A percentile compares a stretch with the other conserved stretches of the same genome.
phyloP scores from a whole-genome alignment of 1,139 yeast species.

The Magnusiomyces suaveolens region DNA sequence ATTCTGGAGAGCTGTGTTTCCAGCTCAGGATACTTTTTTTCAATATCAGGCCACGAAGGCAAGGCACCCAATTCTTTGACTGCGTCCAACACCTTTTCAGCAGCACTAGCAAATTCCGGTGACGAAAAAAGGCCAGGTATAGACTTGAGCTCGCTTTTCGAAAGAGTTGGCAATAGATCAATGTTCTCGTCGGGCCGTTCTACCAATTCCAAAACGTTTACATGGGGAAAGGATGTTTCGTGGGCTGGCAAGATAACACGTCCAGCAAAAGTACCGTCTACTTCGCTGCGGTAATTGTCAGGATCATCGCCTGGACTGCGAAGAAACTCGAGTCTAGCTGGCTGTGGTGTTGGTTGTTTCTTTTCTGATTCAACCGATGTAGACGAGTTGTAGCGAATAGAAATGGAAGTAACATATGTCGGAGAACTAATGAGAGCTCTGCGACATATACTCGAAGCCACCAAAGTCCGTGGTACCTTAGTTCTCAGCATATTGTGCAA shows the following conservation, averaged over 20 bases:
- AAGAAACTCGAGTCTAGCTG: not conserved
- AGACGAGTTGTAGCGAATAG: too few relatives aligned
- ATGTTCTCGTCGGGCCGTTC: constrained; percentile 9
- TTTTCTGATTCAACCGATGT: not conserved
- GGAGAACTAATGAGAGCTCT: too few relatives aligned
- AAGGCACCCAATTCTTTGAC: constrained; percentile 5
- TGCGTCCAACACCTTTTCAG: constrained; percentile 6
- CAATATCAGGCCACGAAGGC: constrained; percentile 8
- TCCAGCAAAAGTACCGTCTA: constrained; percentile 14
- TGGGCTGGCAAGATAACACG: constrained; percentile 9
- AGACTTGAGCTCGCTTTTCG: not conserved
- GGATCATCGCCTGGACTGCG: constrained; percentile 4
- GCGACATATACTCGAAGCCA: too few relatives aligned
- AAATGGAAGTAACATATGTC: too few relatives aligned
- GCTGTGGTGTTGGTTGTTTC: not conserved
- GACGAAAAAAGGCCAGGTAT: constrained; percentile 7
- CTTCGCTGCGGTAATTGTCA: not conserved
- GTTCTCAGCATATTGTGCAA: too few relatives aligned
- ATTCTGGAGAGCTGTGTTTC: constrained; percentile 25
- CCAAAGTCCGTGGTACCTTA: too few relatives aligned
- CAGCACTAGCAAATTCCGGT: constrained; percentile 7
- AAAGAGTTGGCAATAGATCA: constrained; percentile 8
- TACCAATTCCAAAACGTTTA: constrained; percentile 10
- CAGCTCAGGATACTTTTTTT: constrained; percentile 16
- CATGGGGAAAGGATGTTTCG: constrained; percentile 11